Conservation (phyloP, 345 rosid species). For the Aquilaria yunnanensis region DNA sequence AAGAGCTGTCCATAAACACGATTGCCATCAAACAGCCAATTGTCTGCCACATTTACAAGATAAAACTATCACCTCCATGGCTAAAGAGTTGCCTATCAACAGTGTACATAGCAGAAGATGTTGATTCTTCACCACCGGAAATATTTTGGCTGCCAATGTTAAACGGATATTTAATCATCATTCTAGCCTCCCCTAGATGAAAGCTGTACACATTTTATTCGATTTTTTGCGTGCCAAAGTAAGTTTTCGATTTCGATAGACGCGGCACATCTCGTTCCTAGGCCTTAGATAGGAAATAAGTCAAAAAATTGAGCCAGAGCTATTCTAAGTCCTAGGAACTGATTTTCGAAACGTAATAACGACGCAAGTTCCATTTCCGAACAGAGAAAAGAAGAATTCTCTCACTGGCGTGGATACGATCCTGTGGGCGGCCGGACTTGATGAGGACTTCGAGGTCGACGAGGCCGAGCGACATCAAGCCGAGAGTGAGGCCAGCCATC, state of each 20-base stretch:
- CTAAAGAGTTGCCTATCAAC: constrained; percentile 84
- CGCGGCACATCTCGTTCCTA: too few species aligned
- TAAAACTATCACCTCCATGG: constrained; percentile 69
- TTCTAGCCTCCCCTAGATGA: too few species aligned
- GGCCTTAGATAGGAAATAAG: too few species aligned
- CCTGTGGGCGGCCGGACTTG: constrained; percentile 86
- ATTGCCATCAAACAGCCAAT: not conserved
- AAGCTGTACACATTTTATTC: too few species aligned
- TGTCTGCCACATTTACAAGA: too few species aligned
- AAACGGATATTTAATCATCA: not conserved
- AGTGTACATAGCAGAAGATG: constrained; percentile 91
- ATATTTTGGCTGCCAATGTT: constrained; percentile 62
- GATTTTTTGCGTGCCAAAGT: too few species aligned
- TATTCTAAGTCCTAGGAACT: too few species aligned
- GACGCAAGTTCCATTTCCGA: too few species aligned
- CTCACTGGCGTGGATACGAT: constrained; percentile 72
- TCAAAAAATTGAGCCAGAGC: too few species aligned
- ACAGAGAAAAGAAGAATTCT: not conserved
- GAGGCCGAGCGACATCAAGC: constrained; percentile 91
- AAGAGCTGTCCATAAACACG: constrained; percentile 5
- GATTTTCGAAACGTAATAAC: too few species aligned
- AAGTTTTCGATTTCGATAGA: too few species aligned
- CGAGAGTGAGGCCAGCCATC: constrained; percentile 94
- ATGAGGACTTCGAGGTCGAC: constrained; percentile 97
- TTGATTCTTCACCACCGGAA: constrained; percentile 91